Evolutionary conservation across 441 rosid species (phyloP).

Genomic region (Euphorbia celastroides): DNA sequence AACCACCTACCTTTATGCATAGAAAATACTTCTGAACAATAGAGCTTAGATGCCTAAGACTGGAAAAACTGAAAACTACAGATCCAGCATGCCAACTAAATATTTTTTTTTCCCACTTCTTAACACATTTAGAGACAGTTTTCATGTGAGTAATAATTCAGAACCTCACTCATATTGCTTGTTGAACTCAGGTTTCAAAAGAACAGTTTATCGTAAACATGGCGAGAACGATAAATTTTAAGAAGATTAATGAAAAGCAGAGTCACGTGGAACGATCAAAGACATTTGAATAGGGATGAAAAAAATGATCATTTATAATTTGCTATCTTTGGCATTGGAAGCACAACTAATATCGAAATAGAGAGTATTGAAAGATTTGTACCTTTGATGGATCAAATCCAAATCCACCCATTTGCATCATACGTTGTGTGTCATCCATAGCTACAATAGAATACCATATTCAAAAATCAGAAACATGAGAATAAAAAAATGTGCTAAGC

Average conservation of each 20-base stretch:
- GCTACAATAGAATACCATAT: slow-evolving; percentile 41
- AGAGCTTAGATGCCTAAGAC: not conserved
- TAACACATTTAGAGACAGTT: too few relatives aligned
- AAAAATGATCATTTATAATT: not conserved
- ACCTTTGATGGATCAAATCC: slow-evolving; percentile 91
- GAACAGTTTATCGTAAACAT: not conserved
- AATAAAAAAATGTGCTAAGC: not conserved
- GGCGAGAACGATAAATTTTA: not conserved
- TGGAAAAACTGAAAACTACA: not conserved
- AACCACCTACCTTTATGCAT: not conserved
- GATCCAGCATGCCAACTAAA: not conserved
- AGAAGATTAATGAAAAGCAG: not conserved
- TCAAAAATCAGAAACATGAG: not conserved
- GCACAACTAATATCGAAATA: slow-evolving; percentile 6
- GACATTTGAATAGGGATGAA: not conserved
- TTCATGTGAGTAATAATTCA: not conserved
- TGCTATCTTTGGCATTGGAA: not conserved
- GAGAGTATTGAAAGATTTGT: slow-evolving; percentile 15
- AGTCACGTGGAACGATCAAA: not conserved
- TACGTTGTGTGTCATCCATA: slow-evolving; percentile 82
- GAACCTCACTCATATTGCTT: too few relatives aligned
- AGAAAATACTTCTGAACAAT: not conserved
- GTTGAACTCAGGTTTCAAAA: not conserved
- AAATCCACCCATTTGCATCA: slow-evolving; percentile 99
- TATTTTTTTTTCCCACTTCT: not conserved